Evolutionary conservation across 2,329 filamentous ascomycete genomes (phyloP).

Genomic region (Paecilomyces niveus): DNA sequence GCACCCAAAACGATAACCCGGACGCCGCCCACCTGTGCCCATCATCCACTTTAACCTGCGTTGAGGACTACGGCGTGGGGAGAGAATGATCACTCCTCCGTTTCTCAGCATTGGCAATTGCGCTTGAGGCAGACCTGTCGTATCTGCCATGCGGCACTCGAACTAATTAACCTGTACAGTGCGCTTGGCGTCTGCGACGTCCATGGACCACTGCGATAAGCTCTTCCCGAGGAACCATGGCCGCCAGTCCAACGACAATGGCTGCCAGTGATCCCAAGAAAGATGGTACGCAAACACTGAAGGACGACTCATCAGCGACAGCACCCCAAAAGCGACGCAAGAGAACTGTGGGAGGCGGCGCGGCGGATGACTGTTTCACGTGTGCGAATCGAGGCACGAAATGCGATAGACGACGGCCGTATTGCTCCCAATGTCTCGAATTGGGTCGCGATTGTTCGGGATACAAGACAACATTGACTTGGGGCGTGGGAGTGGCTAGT

Average conservation of each 20-base stretch:
- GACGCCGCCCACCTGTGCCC: neutral
- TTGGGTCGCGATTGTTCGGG: slow-evolving; percentile 88
- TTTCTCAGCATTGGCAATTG: neutral
- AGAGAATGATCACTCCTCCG: neutral
- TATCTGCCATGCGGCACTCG: neutral
- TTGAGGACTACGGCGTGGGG: neutral
- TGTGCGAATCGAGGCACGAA: slow-evolving; percentile 76
- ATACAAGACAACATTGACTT: slow-evolving; percentile 94
- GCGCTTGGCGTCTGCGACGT: neutral
- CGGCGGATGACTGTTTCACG: slow-evolving; percentile 89
- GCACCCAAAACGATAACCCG: neutral
- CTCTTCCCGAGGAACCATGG: neutral
- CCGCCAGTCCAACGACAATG: neutral
- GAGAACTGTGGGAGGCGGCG: slow-evolving; percentile 80
- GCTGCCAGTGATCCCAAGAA: neutral
- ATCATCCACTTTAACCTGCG: neutral
- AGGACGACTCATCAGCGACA: slow-evolving; percentile 19
- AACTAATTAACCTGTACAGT: neutral
- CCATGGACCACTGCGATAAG: neutral
- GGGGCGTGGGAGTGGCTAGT: slow-evolving; percentile 92
- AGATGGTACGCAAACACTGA: slow-evolving; percentile 4
- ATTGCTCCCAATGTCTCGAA: slow-evolving; percentile 91
- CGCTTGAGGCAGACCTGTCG: neutral
- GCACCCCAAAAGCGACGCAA: slow-evolving; percentile 64
- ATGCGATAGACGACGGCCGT: slow-evolving; percentile 86